Evolutionary conservation across 164 flowering plant genomes (phyloP), one percentile per base, ranked within the genome.

Genomic region (Euptelea pleiosperma): DNA sequence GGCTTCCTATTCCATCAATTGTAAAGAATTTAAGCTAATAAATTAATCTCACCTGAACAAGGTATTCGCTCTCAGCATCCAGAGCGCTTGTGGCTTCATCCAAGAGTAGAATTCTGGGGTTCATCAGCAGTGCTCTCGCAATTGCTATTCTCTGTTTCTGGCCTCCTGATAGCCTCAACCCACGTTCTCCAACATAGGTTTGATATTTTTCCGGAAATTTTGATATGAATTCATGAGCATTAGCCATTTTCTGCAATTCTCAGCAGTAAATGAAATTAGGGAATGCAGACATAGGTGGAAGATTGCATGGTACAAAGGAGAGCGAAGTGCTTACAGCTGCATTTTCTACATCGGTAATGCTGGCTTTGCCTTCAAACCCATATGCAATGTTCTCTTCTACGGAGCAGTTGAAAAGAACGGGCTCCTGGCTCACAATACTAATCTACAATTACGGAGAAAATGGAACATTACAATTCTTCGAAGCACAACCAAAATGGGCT

Each of bases 81-180:
- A 94, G 79, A 29, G 98, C 99, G 58, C 99, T 94, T 3, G 99
- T 94, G 52, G 99, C 99, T 75, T 94, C 99, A 77, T 94, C 99
- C 56, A 91, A 61, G 7, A 94, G 79, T 37, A 94, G 82, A 66
- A 91, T 70, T 70, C 69, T 91, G 1, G 99, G 99, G 68, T 94
- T 74, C 96, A 89, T 91, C 41, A 94, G 70, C 8, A 94, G 67
- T 36, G 99, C 99, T 70, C 98, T 87, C 15, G 99, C 98, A 68
- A 91, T 94, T 33, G 98, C 96, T 22, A 91, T 68, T 68, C 98
- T 83, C 60, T 94, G 99, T 59, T 90, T 93, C 71, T 93, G 97
- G 5, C 98, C 97, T 34, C 98, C 97, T 0, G 98, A 90, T 15
- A 94, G 85, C 75, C 98, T 79, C 56, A 91, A 57, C 28, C 96